phyloP scores from a whole-genome alignment of 179 eudicot species.

The Silene vulgaris region DNA sequence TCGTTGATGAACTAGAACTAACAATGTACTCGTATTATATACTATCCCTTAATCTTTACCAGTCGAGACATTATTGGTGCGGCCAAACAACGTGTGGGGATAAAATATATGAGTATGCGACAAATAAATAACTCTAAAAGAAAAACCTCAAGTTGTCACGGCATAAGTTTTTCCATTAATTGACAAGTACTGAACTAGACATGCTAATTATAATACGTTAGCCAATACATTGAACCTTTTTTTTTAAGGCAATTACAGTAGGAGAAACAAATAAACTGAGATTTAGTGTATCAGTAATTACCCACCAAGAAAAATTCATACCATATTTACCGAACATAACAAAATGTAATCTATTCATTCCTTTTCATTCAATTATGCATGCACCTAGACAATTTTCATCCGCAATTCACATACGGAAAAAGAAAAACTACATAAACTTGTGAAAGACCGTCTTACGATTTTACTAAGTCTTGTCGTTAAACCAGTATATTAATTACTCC shows the following conservation, averaged over 20 bases:
- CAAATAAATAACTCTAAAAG: too few species aligned
- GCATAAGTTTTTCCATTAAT: background rate
- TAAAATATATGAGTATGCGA: too few species aligned
- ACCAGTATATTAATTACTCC: too few species aligned
- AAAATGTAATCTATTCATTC: background rate
- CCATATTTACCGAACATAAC: background rate
- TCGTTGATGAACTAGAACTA: too few species aligned
- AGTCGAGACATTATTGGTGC: too few species aligned
- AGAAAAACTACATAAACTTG: background rate
- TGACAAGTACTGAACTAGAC: background rate
- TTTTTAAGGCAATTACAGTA: background rate
- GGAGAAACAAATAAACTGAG: slow-evolving; percentile 1
- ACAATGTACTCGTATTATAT: too few species aligned
- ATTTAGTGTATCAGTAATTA: background rate
- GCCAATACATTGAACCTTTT: background rate
- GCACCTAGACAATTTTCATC: background rate
- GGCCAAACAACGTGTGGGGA: too few species aligned
- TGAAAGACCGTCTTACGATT: background rate
- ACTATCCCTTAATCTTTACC: too few species aligned
- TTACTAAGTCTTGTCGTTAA: too few species aligned
- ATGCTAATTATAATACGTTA: background rate
- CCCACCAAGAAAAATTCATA: background rate
- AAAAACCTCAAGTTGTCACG: too few species aligned
- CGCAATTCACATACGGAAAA: background rate
- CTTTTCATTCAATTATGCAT: background rate